Conservation (phyloP, 495 filamentous ascomycete genomes). For the Talaromyces ruber region DNA sequence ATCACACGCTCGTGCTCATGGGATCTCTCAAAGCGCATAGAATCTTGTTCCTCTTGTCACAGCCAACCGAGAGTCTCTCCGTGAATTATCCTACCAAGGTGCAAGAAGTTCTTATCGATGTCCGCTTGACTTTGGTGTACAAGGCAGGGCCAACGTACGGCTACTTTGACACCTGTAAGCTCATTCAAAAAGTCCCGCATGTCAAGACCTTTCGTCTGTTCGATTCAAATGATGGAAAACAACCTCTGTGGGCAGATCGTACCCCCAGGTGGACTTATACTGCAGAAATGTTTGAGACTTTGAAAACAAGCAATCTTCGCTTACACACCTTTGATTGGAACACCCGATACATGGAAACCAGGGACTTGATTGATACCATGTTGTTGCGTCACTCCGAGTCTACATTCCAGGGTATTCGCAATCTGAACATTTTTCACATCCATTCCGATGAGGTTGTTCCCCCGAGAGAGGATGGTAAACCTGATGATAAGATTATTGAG, state of each 20-base stretch:
- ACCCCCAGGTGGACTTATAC: slow-evolving; percentile 50
- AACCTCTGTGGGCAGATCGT: slow-evolving; percentile 18
- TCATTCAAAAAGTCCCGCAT: slow-evolving; percentile 35
- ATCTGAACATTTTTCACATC: slow-evolving; percentile 58
- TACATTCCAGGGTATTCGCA: slow-evolving; percentile 49
- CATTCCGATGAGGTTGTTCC: slow-evolving; percentile 25
- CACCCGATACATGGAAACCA: slow-evolving; percentile 46
- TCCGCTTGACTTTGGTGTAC: slow-evolving; percentile 30
- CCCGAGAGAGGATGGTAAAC: slow-evolving; percentile 8
- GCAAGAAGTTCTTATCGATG: slow-evolving; percentile 59
- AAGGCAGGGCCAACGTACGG: slow-evolving; percentile 36
- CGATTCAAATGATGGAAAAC: slow-evolving; percentile 26
- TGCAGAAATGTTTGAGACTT: slow-evolving; percentile 44
- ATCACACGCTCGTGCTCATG: slow-evolving; percentile 56
- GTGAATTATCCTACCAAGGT: slow-evolving; percentile 60
- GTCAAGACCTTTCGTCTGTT: slow-evolving; percentile 32
- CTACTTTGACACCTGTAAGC: slow-evolving; percentile 34
- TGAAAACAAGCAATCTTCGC: slow-evolving; percentile 33
- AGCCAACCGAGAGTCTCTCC: slow-evolving; percentile 26
- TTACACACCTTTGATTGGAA: slow-evolving; percentile 77
- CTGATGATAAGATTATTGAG: slow-evolving; percentile 19
- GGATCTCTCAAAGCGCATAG: slow-evolving; percentile 42
- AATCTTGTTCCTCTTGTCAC: slow-evolving; percentile 37
- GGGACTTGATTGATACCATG: slow-evolving; percentile 42
- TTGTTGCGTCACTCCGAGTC: slow-evolving; percentile 43